Base-by-base conservation (phyloP, 805 yeast genomes). In the Candida sonorensis region DNA sequence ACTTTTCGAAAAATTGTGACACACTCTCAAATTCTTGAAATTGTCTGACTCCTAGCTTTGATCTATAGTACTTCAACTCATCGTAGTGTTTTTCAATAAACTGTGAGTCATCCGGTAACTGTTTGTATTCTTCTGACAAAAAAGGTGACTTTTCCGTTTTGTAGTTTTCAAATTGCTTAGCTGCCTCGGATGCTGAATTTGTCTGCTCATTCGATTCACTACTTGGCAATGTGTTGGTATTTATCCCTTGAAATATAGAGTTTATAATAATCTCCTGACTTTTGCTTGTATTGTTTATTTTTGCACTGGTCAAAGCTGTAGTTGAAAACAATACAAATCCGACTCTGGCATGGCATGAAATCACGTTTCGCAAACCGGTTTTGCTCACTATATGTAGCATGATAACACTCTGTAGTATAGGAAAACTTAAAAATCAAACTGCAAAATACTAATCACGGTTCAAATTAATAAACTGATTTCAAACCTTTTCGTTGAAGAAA, bases 101-200 rank as follows among this genome's bases (percentile, higher is more conserved):
- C 38, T 64, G 65, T 0, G 75, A 68, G 42, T 71, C 75, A 26
- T 71, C 77, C 0, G 77, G 77, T 13, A 71, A 45, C 40, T 71
- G 77, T 22, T 53, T 60, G 41, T 71, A 71, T 15, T 63, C 53
- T 1, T 32, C 35, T 3, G 45, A 25, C 15, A 44, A 19, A 11
- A 44, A 29, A 3, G 40, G 30, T 4, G 44, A 37, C 8, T 37
- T 30, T 8, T 38, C 32, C 9, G 25, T 33, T 17, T 39, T 37
- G 13, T 46, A 27, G 9, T 33, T 12, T 5, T 36, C 34, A 26
- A 54, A 54, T 27, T 45, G 42, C 9, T 38, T 25, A 16, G 50
- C 53, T 3, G 60, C 60, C 15, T 42, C 50, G 7, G 46, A 7
- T 3, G 59, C 59, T 2, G 49, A 34, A 34, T 54, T 53, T n/a